Percentiles rank a stretch among this genome's conserved stretches.
Evolutionary conservation across 2,329 filamentous ascomycete genomes (phyloP).

Genomic region (Hypoxylon sp.): DNA sequence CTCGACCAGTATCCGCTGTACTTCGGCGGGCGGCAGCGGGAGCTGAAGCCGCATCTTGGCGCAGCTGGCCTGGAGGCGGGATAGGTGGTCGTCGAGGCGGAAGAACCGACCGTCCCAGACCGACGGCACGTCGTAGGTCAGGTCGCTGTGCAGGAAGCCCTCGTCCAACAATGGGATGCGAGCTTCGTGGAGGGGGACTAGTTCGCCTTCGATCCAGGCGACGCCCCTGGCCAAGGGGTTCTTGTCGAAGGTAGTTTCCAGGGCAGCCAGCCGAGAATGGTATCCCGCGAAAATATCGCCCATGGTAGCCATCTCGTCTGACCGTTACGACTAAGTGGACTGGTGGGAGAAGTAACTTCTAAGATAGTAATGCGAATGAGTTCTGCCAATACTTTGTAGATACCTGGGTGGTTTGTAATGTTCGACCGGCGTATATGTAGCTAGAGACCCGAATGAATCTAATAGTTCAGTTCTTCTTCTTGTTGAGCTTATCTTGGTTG

Average conservation of each 20-base stretch:
- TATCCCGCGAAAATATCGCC: constrained; percentile 7
- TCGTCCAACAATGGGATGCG: constrained; percentile 10
- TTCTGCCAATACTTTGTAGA: no score
- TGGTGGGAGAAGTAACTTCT: no score
- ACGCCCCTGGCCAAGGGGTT: constrained; percentile 2
- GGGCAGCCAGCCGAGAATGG: background rate
- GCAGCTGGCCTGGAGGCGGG: constrained; percentile 9
- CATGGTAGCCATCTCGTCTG: constrained; percentile 8
- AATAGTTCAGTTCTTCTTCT: no score
- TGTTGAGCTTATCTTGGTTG: no score
- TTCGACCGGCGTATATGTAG: no score
- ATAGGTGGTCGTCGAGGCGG: constrained; percentile 8
- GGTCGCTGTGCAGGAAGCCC: constrained; percentile 14
- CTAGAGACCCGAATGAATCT: no score
- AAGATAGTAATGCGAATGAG: no score
- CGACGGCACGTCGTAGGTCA: constrained; percentile 11
- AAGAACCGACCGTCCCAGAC: constrained; percentile 13
- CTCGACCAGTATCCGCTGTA: background rate
- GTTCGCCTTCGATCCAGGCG: constrained; percentile 8
- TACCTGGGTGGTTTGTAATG: no score
- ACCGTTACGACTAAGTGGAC: no score
- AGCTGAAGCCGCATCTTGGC: constrained; percentile 1
- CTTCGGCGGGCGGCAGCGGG: background rate
- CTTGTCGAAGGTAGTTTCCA: constrained; percentile 2
- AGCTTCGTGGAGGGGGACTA: constrained; percentile 9